phyloP scores from a whole-genome alignment of 2,329 filamentous ascomycete genomes.

The Aspergillus sp. region DNA sequence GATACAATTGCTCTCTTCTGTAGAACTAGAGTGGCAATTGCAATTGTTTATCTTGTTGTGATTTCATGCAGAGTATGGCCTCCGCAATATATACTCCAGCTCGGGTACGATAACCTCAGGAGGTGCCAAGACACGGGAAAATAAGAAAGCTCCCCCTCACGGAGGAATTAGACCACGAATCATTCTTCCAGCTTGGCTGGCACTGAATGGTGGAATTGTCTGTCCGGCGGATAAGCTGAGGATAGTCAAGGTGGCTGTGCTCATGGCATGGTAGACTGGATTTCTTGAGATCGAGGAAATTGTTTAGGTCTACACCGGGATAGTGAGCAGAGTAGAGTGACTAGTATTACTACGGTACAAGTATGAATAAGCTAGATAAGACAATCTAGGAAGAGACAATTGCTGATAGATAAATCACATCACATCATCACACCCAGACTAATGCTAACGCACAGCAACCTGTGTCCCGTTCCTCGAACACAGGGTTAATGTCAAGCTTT shows the following conservation, averaged over 20 bases:
- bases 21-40: too few species aligned
- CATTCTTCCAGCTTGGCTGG: not conserved
- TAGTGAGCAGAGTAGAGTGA: not conserved
- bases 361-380: too few species aligned
- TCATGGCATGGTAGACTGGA: not conserved
- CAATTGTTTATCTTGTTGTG: too few species aligned
- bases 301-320: too few species aligned
- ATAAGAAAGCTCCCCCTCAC: not conserved
- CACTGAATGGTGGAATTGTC: slow-evolving; percentile 2
- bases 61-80: too few species aligned
- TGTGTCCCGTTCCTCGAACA: slow-evolving; percentile 23
- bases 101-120: too few species aligned
- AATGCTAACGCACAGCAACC: slow-evolving; percentile 10
- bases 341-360: too few species aligned
- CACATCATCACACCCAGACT: too few species aligned
- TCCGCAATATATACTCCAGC: too few species aligned
- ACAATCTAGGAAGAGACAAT: too few species aligned
- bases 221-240: not conserved
- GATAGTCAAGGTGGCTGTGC: not conserved
- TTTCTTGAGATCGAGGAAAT: not conserved
- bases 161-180: not conserved
- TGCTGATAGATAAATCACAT: too few species aligned
- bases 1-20: too few species aligned
- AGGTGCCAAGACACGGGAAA: slow-evolving; percentile 1
- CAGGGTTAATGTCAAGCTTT: slow-evolving; percentile 23